Conservation (phyloP, 805 yeast species). For the Hanseniaspora singularis region DNA sequence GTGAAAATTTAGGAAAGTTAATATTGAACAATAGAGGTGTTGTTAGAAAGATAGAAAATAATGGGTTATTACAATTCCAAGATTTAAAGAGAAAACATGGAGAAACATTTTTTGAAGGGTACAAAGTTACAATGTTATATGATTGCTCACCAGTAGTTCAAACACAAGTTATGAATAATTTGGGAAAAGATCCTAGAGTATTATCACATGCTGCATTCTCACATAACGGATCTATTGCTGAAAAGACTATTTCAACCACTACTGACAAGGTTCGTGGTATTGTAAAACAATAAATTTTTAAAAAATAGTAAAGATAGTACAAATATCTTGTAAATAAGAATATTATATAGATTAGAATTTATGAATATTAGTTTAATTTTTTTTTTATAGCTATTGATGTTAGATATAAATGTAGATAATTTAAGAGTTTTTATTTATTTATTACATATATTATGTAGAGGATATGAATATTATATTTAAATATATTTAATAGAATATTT, state of each 20-base stretch:
- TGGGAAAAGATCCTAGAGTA: constrained; percentile 82
- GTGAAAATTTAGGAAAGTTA: constrained; percentile 65
- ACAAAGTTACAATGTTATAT: constrained; percentile 73
- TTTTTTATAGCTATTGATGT: too few species aligned
- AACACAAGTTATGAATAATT: constrained; percentile 65
- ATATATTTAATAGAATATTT: too few species aligned
- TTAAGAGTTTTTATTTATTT: too few species aligned
- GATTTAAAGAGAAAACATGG: constrained; percentile 73
- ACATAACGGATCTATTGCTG: not conserved
- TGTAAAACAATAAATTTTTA: not conserved
- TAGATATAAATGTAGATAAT: too few species aligned
- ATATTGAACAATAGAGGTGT: constrained; percentile 86
- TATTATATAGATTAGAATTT: too few species aligned
- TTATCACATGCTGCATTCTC: constrained; percentile 1
- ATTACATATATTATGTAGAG: too few species aligned
- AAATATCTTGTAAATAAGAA: too few species aligned
- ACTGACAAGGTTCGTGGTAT: not conserved
- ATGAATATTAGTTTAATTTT: too few species aligned
- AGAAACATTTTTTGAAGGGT: constrained; percentile 82
- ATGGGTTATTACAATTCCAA: constrained; percentile 72
- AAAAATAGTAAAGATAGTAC: not conserved
- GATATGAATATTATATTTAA: too few species aligned
- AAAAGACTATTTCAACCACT: not conserved
- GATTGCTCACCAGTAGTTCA: constrained; percentile 82
- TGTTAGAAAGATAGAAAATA: constrained; percentile 66